A percentile compares a stretch with the other conserved stretches of the same genome.
phyloP scores from a whole-genome alignment of 140 eudicot genomes.

The Flaveria floridana region DNA sequence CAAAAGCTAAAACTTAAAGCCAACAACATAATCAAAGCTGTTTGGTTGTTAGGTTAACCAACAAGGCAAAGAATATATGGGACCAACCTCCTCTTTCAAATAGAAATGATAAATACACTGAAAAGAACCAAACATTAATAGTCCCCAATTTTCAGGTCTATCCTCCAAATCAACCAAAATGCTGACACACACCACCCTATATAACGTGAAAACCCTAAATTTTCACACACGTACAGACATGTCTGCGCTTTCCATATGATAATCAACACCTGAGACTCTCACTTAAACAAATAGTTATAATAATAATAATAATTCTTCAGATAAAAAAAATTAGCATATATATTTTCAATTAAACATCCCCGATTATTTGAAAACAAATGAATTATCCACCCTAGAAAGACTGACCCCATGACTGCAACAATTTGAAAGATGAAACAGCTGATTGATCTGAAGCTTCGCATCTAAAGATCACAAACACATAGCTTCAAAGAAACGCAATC shows the following conservation, averaged over 20 bases:
- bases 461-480: slow-evolving; percentile 10
- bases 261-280: slow-evolving; percentile 13
- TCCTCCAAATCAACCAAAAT: background rate
- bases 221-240: background rate
- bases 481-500: slow-evolving; percentile 25
- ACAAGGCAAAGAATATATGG: slow-evolving; percentile 38
- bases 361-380: no score
- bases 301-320: no score
- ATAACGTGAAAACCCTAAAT: slow-evolving; percentile 17
- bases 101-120: slow-evolving; percentile 1
- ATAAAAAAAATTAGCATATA: no score
- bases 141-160: slow-evolving; percentile 7
- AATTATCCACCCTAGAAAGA: background rate
- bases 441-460: slow-evolving; percentile 34
- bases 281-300: no score
- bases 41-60: slow-evolving; percentile 27
- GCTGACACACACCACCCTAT: slow-evolving; percentile 2
- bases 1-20: slow-evolving; percentile 21
- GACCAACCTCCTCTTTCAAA: slow-evolving; percentile 27
- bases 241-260: slow-evolving; percentile 1
- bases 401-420: slow-evolving; percentile 33
- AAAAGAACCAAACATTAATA: slow-evolving; percentile 9
- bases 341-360: no score
- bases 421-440: slow-evolving; percentile 24
- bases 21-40: slow-evolving; percentile 22